Evolutionary conservation across 306 rosid species (phyloP).

Genomic region (Pyrus betulifolia): DNA sequence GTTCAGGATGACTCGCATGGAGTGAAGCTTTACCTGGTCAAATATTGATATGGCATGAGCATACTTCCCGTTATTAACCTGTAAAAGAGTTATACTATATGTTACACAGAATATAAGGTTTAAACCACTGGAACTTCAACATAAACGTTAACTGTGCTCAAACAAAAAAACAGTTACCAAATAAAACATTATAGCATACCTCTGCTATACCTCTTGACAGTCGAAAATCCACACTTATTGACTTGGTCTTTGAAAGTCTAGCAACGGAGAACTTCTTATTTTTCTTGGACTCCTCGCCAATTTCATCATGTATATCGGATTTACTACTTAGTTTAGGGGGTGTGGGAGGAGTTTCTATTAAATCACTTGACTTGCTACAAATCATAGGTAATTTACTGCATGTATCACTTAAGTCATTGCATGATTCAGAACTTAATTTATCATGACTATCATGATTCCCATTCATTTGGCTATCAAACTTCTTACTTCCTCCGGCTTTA

Average conservation of each 20-base stretch:
- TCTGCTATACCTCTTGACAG: constrained; percentile 93
- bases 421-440: constrained; percentile 50
- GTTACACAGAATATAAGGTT: constrained; percentile 6
- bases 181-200: constrained; percentile 40
- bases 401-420: constrained; percentile 54
- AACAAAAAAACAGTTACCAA: neutral
- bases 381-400: constrained; percentile 46
- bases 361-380: constrained; percentile 39
- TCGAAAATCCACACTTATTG: constrained; percentile 87
- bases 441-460: constrained; percentile 47
- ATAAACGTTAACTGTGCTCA: constrained; percentile 7
- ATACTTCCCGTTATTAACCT: constrained; percentile 98
- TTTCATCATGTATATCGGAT: constrained; percentile 27
- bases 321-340: constrained; percentile 38
- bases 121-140: neutral
- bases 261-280: constrained; percentile 69
- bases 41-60: constrained; percentile 79
- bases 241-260: constrained; percentile 68
- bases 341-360: constrained; percentile 34
- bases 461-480: constrained; percentile 35
- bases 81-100: constrained; percentile 14
- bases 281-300: constrained; percentile 53
- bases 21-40: constrained; percentile 54
- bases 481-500: constrained; percentile 33
- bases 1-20: constrained; percentile 12